Conservation (phyloP, 345 rosid species). For the Linum trigynum region DNA sequence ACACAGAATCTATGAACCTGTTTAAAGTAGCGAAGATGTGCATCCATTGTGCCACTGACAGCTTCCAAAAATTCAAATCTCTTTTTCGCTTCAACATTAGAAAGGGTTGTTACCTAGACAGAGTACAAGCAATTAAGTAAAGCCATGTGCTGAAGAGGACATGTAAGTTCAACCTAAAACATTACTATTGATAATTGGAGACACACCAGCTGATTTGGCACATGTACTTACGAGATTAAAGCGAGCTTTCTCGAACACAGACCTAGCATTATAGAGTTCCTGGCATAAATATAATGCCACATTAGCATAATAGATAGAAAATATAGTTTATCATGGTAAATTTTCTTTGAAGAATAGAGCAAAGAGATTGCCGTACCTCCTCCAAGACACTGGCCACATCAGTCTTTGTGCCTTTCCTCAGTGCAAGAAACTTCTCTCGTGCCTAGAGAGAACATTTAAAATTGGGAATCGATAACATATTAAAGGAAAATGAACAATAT, state of each 20-base stretch:
- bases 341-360: neutral
- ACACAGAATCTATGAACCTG: neutral
- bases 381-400: conserved; percentile 3
- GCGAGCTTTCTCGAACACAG: neutral
- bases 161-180: neutral
- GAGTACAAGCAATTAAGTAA: neutral
- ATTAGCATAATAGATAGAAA: neutral
- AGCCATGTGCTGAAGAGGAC: neutral
- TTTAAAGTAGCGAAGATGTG: conserved; percentile 7
- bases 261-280: conserved; percentile 6
- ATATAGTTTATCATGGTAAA: neutral
- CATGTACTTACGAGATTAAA: conserved; percentile 1
- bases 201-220: neutral
- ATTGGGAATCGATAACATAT: neutral
- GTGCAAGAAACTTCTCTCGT: conserved; percentile 3
- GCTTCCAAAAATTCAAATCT: conserved; percentile 6
- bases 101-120: conserved; percentile 3
- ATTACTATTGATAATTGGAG: neutral
- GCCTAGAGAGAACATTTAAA: neutral
- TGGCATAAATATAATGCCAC: neutral
- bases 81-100: conserved; percentile 2
- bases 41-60: conserved; percentile 7
- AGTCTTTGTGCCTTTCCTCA: conserved; percentile 3
- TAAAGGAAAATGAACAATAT: neutral
- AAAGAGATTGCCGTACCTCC: neutral